Evolutionary conservation across 306 rosid genomes (phyloP).

Genomic region (Medicago lupulina): DNA sequence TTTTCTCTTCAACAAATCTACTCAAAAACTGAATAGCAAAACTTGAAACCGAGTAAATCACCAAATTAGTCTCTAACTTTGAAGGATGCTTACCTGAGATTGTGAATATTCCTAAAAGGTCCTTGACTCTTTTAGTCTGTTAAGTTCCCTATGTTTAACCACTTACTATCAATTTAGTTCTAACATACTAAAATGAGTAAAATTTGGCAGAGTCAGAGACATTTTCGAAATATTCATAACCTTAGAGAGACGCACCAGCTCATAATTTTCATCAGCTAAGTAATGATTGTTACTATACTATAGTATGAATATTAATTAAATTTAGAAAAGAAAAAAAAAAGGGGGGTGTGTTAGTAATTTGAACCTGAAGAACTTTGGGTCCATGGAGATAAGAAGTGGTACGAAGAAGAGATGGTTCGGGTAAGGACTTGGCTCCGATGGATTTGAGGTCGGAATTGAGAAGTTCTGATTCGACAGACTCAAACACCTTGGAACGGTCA

Average conservation of each 20-base stretch:
- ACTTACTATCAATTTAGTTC: too few species aligned
- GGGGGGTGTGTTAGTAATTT: not conserved
- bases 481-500: constrained; percentile 47
- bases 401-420: constrained; percentile 65
- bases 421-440: constrained; percentile 69
- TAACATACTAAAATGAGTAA: too few species aligned
- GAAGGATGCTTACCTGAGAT: too few species aligned
- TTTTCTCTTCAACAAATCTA: not conserved
- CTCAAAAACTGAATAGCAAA: not conserved
- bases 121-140: too few species aligned
- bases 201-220: not conserved
- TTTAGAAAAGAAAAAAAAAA: too few species aligned
- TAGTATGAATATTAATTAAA: too few species aligned
- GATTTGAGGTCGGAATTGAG: constrained; percentile 69
- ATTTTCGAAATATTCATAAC: too few species aligned
- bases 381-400: constrained; percentile 63
- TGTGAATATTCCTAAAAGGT: too few species aligned
- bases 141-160: too few species aligned
- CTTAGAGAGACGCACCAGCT: too few species aligned
- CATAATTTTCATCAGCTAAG: not conserved
- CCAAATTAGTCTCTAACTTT: too few species aligned
- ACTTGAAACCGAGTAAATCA: not conserved
- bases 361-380: constrained; percentile 81
- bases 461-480: constrained; percentile 70
- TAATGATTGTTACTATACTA: too few species aligned